Percentiles rank a stretch among this genome's conserved stretches.
phyloP scores from a whole-genome alignment of 2,329 filamentous ascomycete genomes.

The Stromatinia cepivora region DNA sequence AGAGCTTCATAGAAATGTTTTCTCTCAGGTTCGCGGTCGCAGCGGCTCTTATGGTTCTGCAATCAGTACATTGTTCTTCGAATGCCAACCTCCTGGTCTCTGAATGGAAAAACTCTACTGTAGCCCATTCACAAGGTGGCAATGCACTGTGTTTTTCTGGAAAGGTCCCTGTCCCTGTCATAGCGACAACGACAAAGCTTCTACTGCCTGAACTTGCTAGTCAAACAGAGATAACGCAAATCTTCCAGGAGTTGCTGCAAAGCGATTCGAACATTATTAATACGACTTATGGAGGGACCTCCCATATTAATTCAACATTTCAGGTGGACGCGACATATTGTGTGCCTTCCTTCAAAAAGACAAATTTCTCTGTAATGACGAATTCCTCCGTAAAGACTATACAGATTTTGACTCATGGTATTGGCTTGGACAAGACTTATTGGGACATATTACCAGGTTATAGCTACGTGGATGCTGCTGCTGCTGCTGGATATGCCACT shows the following conservation, averaged over 20 bases:
- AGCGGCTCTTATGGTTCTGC: neutral
- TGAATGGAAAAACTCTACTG: neutral
- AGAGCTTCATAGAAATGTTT: neutral
- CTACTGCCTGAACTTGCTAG: neutral
- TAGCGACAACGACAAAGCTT: constrained; percentile 1
- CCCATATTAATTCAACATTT: neutral
- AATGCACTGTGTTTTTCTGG: neutral
- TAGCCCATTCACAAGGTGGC: neutral
- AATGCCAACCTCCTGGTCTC: neutral
- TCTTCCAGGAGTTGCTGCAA: neutral
- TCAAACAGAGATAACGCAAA: constrained; percentile 4
- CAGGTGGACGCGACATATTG: neutral
- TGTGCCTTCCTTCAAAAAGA: neutral
- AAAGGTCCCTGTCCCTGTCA: neutral
- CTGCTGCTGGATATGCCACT: constrained; percentile 40
- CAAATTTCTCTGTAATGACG: neutral
- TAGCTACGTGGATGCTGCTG: constrained; percentile 58
- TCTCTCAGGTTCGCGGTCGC: neutral
- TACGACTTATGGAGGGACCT: neutral
- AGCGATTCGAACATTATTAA: neutral
- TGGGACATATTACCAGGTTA: constrained; percentile 44
- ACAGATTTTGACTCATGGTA: constrained; percentile 23
- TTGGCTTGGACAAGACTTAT: constrained; percentile 19
- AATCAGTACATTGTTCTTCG: neutral
- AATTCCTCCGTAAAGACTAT: constrained; percentile 1